Base-by-base conservation (phyloP, 305 asterid species). In the Plantago rigida region DNA sequence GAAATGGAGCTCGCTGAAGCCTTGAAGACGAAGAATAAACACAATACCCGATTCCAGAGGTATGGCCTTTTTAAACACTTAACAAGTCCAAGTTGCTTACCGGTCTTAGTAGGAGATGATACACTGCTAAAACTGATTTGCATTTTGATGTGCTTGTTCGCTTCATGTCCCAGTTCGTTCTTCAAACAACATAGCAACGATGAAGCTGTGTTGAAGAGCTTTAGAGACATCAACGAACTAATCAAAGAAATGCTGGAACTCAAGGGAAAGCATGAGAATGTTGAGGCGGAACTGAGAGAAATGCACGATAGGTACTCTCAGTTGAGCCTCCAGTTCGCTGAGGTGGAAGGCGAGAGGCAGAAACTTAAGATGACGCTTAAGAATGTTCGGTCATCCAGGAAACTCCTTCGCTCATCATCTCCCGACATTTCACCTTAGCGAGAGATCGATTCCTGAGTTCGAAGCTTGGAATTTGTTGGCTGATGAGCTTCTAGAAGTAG, bases 1-100 rank as follows among this genome's bases (percentile, higher is more conserved):
- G 99, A 89, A 81, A 82, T 87, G 48, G 97, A 89, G 79, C 96
- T 93, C 46, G 97, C 97, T 39, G 99, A 93, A 78, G 79, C 95
- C 53, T 73, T 93, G 59, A 87, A 82, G 79, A 67, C 87, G 14
- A 93, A 89, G 73, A 80, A 73, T 53, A 82, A 85, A 71, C 64
- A 66, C 34, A 85, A 74, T 29, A 22, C 61, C 66, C 82, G 69
- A 58, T 82, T 82, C 77, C 96, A 79, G 76, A 87, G 99, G 97
- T 93, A 72, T 42, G 74, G 52, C 44, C 9, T 29, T 29, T 22
- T 54, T 29, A 54, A 54, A 44, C 7, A 11, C 45, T 24, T n/a
- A 2, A 26, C 10, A 12, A 15, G 28, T 54, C 59, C 59, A 36
- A 28, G 34, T 14, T 24, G 2, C 13, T 12, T 51, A 15, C 56